These are phyloP conservation scores for Melampsora larici-populina DNA, from an alignment of 1,284 basidiomycete species.

Conservation along the genomic window DNA sequence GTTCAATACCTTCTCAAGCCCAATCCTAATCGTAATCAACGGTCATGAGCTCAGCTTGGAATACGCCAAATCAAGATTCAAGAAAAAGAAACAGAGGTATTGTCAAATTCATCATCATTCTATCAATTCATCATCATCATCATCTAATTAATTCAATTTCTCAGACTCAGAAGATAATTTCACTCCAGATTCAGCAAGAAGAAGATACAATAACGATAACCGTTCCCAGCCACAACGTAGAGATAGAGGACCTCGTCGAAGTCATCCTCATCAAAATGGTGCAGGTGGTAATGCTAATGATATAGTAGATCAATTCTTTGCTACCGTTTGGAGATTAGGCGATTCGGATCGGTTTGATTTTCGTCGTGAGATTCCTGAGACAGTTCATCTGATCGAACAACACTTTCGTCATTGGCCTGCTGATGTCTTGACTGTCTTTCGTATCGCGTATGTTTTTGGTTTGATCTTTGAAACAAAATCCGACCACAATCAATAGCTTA, in stretches of 20 bases:
- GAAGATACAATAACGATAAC: neutral
- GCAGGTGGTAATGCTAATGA: neutral
- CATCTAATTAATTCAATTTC: no score
- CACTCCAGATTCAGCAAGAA: neutral
- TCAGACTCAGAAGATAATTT: neutral
- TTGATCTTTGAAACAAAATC: neutral
- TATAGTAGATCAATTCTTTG: conserved; percentile 29
- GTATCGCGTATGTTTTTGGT: conserved; percentile 47
- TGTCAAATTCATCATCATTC: no score
- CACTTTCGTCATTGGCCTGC: conserved; percentile 45
- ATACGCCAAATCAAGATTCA: no score
- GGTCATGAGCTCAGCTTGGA: no score
- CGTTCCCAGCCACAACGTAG: neutral
- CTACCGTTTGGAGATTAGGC: conserved; percentile 29
- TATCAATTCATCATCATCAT: no score
- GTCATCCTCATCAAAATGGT: neutral
- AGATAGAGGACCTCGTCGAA: neutral
- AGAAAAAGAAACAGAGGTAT: no score
- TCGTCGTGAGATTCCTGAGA: conserved; percentile 44
- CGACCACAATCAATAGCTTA: neutral
- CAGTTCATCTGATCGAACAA: conserved; percentile 42
- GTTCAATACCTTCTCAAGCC: no score
- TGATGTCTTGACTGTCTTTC: conserved; percentile 47
- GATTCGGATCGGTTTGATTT: conserved; percentile 46
- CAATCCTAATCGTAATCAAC: no score